Conservation (phyloP, 768 basidiomycete genomes). For the Termitomyces sp. region DNA sequence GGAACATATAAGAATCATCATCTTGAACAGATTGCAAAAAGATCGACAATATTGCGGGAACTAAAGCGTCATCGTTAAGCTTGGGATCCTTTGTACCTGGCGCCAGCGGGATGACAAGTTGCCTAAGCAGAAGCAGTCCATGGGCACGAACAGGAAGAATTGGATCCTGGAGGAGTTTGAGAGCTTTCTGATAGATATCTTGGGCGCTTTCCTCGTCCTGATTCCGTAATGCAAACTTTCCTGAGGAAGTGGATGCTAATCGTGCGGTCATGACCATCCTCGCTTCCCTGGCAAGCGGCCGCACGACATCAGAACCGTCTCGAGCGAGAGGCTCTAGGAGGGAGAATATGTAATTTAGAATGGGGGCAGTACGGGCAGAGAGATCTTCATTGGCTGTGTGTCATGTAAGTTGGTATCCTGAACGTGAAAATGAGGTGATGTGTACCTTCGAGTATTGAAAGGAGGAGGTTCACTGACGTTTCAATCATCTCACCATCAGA, state of each 20-base stretch:
- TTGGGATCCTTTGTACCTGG: constrained; percentile 16
- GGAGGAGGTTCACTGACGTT: constrained; percentile 74
- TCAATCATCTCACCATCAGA: constrained; percentile 62
- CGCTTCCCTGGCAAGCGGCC: constrained; percentile 69
- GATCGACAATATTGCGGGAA: constrained; percentile 81
- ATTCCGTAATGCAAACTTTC: constrained; percentile 17
- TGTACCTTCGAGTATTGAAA: constrained; percentile 84
- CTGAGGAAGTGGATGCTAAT: constrained; percentile 52
- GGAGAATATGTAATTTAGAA: constrained; percentile 66
- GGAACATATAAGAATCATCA: constrained; percentile 92
- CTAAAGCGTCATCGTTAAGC: constrained; percentile 50
- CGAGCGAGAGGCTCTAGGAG: constrained; percentile 55
- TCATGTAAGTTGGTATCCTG: background rate
- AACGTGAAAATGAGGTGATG: background rate
- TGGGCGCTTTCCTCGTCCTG: constrained; percentile 40
- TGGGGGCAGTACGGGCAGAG: constrained; percentile 53
- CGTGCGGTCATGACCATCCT: constrained; percentile 81
- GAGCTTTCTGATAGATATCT: constrained; percentile 78
- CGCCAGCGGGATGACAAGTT: constrained; percentile 51
- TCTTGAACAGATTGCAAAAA: constrained; percentile 84
- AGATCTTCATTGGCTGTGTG: constrained; percentile 52
- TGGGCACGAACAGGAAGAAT: constrained; percentile 93
- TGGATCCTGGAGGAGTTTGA: constrained; percentile 86
- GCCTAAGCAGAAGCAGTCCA: constrained; percentile 76
- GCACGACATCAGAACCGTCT: constrained; percentile 40